These are phyloP conservation scores for Aspergillus udagawae DNA, from an alignment of 2,329 filamentous ascomycete genomes.

Conservation along the genomic window DNA sequence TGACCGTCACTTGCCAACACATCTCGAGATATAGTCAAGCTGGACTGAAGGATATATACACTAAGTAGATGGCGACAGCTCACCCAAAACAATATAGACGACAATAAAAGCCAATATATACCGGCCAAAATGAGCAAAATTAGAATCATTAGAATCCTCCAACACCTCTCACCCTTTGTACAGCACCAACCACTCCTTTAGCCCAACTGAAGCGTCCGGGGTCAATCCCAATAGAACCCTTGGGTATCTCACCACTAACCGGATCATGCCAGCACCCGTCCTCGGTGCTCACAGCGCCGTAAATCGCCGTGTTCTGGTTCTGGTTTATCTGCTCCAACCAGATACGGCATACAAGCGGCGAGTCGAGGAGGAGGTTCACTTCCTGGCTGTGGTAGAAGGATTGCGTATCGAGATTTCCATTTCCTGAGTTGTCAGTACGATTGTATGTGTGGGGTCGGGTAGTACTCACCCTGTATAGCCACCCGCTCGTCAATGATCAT, in stretches of 20 bases:
- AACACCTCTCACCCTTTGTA: slow-evolving; percentile 55
- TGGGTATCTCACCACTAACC: slow-evolving; percentile 42
- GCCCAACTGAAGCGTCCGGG: slow-evolving; percentile 56
- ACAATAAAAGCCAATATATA: background rate
- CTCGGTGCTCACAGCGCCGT: slow-evolving; percentile 50
- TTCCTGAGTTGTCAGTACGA: slow-evolving; percentile 39
- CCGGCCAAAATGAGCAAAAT: background rate
- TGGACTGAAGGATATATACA: background rate
- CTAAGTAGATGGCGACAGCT: background rate
- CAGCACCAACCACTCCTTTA: slow-evolving; percentile 54
- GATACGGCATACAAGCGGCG: slow-evolving; percentile 53
- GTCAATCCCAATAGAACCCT: slow-evolving; percentile 51
- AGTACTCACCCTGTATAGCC: slow-evolving; percentile 56
- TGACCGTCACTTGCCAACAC: background rate
- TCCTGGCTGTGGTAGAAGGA: slow-evolving; percentile 76
- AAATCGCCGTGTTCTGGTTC: slow-evolving; percentile 64
- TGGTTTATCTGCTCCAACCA: slow-evolving; percentile 61
- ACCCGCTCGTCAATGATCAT: slow-evolving; percentile 68
- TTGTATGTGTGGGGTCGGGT: background rate
- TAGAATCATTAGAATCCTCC: slow-evolving; percentile 55
- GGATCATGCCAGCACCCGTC: slow-evolving; percentile 63
- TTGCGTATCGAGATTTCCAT: slow-evolving; percentile 77
- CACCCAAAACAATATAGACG: background rate
- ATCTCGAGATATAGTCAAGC: background rate
- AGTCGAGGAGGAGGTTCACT: slow-evolving; percentile 72